Evolutionary conservation across 257 asterid species (phyloP), one percentile per base, ranked within the genome.

Genomic region (Solanum chaucha): DNA sequence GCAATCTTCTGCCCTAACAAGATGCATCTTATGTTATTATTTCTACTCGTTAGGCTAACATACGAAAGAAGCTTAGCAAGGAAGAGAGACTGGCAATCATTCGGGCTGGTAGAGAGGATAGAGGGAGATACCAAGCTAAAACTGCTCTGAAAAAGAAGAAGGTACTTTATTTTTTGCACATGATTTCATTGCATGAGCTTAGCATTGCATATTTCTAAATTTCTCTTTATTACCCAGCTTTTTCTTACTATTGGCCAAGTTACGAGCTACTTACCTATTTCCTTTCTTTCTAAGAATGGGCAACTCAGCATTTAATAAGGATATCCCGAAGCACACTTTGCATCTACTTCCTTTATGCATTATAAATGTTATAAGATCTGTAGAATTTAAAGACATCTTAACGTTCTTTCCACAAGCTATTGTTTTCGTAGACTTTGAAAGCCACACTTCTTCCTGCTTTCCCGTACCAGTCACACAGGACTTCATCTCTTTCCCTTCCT

Each of bases 101-200:
- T 30, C 93, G 93, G 90, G 98, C 93, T 68, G 92, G 93, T 73
- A 92, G 99, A 88, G 99, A 96, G 89, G 98, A 95, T 38, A 90
- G 94, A 68, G 98, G 94, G 67, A 89, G 89, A 88, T 96, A 96
- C 92, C 95, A 89, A 87, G 83, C 99, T 61, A 89, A 93, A 35
- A 74, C 97, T 38, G 92, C 96, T 88, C 35, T 92, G 30, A 96
- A 96, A 90, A 83, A 94, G 93, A 95, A 95, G 85, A 96, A 95
- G 98, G 99, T 95, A 87, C 34, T 68, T 15, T 17, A 75, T 78
- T 80, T 2, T 46, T 46, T 80, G 28, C 59, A 28, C 20, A 48
- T 9, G 85, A 46, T 80, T 46, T 80, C 26, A 30, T 81, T 30
- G n/a, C 28, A 17, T 17, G 1, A 81, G 68, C 85, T 80, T 80